Evolutionary conservation across 257 asterid species (phyloP).

Genomic region (Coffea canephora): DNA sequence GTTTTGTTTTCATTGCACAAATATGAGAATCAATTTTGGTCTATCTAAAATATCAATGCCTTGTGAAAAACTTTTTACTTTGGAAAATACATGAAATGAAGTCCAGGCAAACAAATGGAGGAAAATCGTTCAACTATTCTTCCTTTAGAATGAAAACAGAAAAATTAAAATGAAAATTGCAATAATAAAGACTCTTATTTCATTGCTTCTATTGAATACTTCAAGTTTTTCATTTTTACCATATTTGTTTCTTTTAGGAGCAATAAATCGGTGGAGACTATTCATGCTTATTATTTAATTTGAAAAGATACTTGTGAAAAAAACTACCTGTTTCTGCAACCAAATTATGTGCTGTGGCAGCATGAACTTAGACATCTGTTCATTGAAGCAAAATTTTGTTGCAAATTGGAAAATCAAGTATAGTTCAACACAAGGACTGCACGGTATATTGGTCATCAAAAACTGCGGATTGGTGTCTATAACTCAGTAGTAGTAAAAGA

Average conservation of each 20-base stretch:
- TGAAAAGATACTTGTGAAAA: not conserved
- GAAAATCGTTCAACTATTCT: too few species aligned
- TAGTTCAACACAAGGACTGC: not conserved
- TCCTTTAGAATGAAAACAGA: not conserved
- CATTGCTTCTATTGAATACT: not conserved
- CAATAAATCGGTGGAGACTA: not conserved
- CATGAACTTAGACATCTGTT: not conserved
- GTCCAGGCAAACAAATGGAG: not conserved
- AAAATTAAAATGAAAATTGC: not conserved
- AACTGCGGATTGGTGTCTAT: not conserved
- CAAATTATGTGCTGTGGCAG: not conserved
- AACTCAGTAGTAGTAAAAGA: not conserved
- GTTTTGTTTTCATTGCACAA: constrained; percentile 13
- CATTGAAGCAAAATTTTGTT: not conserved
- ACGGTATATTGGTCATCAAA: not conserved
- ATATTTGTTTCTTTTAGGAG: not conserved
- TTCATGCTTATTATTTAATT: not conserved
- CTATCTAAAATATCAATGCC: not conserved
- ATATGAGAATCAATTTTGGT: constrained; percentile 3
- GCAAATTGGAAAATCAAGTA: not conserved
- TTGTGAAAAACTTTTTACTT: not conserved
- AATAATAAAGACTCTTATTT: not conserved
- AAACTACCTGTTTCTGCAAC: not conserved
- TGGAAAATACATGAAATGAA: not conserved
- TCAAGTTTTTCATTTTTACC: not conserved